Conservation (phyloP, 2,329 filamentous ascomycete genomes). For the Talaromyces islandicus region DNA sequence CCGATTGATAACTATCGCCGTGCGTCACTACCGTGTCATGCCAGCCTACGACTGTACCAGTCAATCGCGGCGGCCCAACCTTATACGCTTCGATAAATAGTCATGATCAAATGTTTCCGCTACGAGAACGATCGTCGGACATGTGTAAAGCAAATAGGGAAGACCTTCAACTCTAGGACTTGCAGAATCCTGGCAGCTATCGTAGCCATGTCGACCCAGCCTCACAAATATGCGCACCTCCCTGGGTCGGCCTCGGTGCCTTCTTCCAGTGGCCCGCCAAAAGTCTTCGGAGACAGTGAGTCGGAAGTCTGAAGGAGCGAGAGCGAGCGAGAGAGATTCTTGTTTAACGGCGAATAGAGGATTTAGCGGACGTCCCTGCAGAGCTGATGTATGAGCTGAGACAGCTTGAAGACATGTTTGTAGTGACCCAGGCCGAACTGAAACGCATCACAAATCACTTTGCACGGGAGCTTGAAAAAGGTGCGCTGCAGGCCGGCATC, state of each 20-base stretch:
- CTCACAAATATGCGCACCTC: background rate
- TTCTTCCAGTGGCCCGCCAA: conserved; percentile 4
- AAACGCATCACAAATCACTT: conserved; percentile 87
- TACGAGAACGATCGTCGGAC: background rate
- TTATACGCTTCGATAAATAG: background rate
- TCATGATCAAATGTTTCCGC: background rate
- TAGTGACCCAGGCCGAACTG: conserved; percentile 64
- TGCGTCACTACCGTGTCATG: background rate
- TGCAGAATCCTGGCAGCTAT: background rate
- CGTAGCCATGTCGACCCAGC: background rate
- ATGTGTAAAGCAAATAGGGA: background rate
- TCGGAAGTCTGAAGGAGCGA: background rate
- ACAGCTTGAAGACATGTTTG: conserved; percentile 70
- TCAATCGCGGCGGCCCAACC: background rate
- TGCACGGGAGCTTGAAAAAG: conserved; percentile 72
- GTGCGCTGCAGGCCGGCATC: conserved; percentile 33
- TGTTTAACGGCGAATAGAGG: conserved; percentile 6
- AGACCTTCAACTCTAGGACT: no score
- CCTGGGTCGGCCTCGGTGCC: background rate
- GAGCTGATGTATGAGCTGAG: conserved; percentile 69
- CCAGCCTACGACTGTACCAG: background rate
- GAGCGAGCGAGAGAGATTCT: background rate
- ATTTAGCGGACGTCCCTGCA: conserved; percentile 52
- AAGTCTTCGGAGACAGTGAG: conserved; percentile 8
- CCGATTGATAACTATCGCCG: background rate